Percentiles rank a stretch among this genome's conserved stretches.
Conservation (phyloP, 2,329 filamentous ascomycete species). For the Aphanocladium album region DNA sequence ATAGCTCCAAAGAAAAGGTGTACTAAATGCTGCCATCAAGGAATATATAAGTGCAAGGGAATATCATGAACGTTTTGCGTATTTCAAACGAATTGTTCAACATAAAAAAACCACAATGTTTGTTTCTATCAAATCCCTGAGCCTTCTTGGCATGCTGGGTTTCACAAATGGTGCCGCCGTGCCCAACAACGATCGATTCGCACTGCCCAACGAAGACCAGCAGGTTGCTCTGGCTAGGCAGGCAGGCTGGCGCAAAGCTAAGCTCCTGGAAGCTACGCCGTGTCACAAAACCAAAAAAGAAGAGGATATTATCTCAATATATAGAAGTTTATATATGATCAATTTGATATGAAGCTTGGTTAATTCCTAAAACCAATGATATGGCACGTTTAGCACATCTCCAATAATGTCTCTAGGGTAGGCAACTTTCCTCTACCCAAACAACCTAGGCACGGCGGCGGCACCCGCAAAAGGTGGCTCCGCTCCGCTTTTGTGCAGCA, state of each 20-base stretch:
- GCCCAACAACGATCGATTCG: conserved; percentile 50
- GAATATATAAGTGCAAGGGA: neutral
- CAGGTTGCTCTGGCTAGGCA: conserved; percentile 45
- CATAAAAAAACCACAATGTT: too few relatives aligned
- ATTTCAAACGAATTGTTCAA: too few relatives aligned
- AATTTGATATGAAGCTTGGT: too few relatives aligned
- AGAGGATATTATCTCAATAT: too few relatives aligned
- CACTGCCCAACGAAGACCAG: conserved; percentile 46
- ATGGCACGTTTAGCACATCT: too few relatives aligned
- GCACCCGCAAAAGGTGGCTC: neutral
- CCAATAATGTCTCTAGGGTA: neutral
- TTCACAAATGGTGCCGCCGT: conserved; percentile 27
- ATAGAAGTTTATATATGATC: too few relatives aligned
- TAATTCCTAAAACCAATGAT: too few relatives aligned
- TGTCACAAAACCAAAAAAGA: too few relatives aligned
- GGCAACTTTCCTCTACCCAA: neutral
- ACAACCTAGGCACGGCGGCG: neutral
- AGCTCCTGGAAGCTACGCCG: conserved; percentile 49
- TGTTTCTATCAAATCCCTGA: neutral
- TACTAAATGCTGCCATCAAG: too few relatives aligned
- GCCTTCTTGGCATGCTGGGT: neutral
- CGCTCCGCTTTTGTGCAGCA: conserved; percentile 1
- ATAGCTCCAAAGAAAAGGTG: neutral
- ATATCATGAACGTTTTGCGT: too few relatives aligned
- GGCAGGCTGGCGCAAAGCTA: conserved; percentile 56